Base-by-base conservation (phyloP, 108 stramenopile genomes). In the Nitzschia palea region DNA sequence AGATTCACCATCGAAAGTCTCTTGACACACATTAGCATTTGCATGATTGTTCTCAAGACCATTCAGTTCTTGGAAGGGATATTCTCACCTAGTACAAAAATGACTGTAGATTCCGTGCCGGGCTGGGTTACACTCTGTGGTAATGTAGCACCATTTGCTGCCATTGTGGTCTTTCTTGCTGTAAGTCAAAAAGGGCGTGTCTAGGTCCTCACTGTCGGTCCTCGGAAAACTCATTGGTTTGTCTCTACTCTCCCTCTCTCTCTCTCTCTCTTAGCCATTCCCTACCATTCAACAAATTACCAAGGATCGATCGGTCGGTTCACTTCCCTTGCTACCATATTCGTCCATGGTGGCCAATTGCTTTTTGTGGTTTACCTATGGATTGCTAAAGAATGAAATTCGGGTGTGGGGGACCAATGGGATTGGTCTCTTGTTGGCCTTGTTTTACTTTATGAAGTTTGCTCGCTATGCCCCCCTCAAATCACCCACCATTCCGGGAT, bases 241-340 rank as follows among this genome's bases (percentile, higher is more conserved):
- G n/a, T n/a, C n/a, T n/a, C n/a, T n/a, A n/a, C 22, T 48, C 47
- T 48, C 47, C 15, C 18, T 48, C 18, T 48, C n/a, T 48, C 47
- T 48, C 22, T 48, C n/a, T 4, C 4, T n/a, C 47, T 18, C 55
- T 12, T 26, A 69, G 64, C 90, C 90, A 5, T 44, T 83, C 30
- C 87, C 87, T 25, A 91, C 91, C 2, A 83, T 93, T 22, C 62
- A 50, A 26, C 66, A 84, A 65, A 78, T 93, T 43, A 9, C 44
- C 27, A 55, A 43, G 14, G 83, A 86, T 33, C 73, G 81, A 66
- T 63, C 77, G 10, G 80, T 86, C 1, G 86, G 85, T 9, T 76
- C 64, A 12, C 42, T 89, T 8, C 92, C 92, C 1, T 65, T 93
- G 37, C 65, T 93, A 31, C 90, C 90, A 2, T 91, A 91, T 51